Percentiles rank a stretch among this genome's conserved stretches.
phyloP scores from a whole-genome alignment of 2,329 filamentous ascomycete species.

The Neonectria sp. region DNA sequence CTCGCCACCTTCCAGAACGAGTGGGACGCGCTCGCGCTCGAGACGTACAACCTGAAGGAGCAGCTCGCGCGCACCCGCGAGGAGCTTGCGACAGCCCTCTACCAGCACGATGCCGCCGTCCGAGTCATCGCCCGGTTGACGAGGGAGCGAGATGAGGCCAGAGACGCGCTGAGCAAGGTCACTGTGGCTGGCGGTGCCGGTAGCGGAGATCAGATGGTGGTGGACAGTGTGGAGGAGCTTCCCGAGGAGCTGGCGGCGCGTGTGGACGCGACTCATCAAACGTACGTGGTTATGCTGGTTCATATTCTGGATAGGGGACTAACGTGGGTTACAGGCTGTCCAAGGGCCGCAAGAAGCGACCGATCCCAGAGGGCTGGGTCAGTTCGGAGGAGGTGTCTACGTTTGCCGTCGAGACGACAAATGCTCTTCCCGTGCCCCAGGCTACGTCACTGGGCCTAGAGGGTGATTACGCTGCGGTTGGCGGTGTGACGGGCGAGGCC shows the following conservation, averaged over 20 bases:
- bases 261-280: constrained; percentile 85
- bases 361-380: constrained; percentile 88
- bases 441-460: constrained; percentile 65
- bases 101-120: constrained; percentile 97
- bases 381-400: constrained; percentile 77
- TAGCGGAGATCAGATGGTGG: constrained; percentile 90
- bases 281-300: constrained; percentile 67
- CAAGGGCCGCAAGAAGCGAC: constrained; percentile 90
- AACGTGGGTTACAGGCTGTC: constrained; percentile 74
- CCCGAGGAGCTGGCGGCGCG: constrained; percentile 79
- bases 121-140: constrained; percentile 92
- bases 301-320: constrained; percentile 6
- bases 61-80: constrained; percentile 91
- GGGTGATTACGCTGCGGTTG: constrained; percentile 79
- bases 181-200: constrained; percentile 74
- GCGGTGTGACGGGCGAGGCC: constrained; percentile 81
- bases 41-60: constrained; percentile 92
- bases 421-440: constrained; percentile 63
- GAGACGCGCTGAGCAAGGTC: constrained; percentile 89
- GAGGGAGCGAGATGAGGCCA: constrained; percentile 93
- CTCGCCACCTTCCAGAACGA: constrained; percentile 97
- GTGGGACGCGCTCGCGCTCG: constrained; percentile 94
- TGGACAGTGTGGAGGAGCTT: constrained; percentile 82
- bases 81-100: constrained; percentile 93
- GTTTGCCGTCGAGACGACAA: constrained; percentile 62